phyloP scores from a whole-genome alignment of 192 early-diverging fungal genomes.

The Umbelopsis ramanniana region DNA sequence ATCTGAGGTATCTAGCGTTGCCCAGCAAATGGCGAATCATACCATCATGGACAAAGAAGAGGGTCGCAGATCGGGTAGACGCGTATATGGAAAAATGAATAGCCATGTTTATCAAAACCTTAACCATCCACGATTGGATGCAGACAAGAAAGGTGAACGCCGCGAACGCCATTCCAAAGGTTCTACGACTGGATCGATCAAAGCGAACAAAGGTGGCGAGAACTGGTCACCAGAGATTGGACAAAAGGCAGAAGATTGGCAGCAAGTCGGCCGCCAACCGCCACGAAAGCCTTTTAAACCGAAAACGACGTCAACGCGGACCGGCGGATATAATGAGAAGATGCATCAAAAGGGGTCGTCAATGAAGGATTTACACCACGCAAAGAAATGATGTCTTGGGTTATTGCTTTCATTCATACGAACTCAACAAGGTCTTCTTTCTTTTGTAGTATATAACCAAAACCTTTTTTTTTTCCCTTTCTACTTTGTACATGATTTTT shows the following conservation, averaged over 20 bases:
- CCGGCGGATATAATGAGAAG: background rate
- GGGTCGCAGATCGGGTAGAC: background rate
- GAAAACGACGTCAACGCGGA: background rate
- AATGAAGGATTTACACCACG: background rate
- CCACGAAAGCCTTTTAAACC: slow-evolving; percentile 9
- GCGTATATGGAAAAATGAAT: background rate
- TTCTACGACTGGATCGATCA: background rate
- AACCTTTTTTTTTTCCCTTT: slow-evolving; percentile 1
- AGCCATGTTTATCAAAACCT: background rate
- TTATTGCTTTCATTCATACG: no score
- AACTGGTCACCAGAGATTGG: background rate
- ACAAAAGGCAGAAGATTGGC: background rate
- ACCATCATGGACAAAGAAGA: background rate
- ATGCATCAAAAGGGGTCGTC: background rate
- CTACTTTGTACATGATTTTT: background rate
- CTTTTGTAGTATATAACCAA: slow-evolving; percentile 17
- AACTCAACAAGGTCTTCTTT: background rate
- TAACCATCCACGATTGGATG: background rate
- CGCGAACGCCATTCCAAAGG: background rate
- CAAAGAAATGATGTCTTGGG: background rate
- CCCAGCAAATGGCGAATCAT: background rate
- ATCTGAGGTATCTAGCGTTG: background rate
- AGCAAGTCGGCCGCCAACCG: background rate
- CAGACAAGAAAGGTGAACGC: background rate
- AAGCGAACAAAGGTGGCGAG: background rate